Conservation (phyloP, 169 alveolate species). For the Cryptosporidium xiaoi region DNA sequence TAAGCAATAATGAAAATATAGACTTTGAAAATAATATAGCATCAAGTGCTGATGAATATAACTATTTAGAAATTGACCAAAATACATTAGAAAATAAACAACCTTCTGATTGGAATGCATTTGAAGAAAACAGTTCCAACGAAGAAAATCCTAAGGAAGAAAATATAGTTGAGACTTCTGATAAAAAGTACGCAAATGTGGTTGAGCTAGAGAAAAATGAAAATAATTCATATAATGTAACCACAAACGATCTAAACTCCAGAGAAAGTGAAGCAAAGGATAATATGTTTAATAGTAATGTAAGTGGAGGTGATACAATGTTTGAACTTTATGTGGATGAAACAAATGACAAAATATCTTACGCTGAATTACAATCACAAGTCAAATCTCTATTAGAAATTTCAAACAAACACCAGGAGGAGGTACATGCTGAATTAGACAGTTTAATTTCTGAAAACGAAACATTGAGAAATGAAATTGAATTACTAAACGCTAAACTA, state of each 20-base stretch:
- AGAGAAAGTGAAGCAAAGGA: too few relatives aligned
- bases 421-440: constrained; percentile 63
- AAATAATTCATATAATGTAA: neutral
- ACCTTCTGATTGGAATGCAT: neutral
- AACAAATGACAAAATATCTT: neutral
- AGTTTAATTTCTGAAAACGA: constrained; percentile 14
- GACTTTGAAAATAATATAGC: neutral
- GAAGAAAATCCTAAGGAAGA: neutral
- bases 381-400: constrained; percentile 29
- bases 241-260: too few relatives aligned
- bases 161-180: neutral
- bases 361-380: constrained; percentile 34
- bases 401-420: constrained; percentile 62
- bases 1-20: neutral
- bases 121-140: neutral
- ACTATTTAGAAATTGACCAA: neutral
- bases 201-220: neutral
- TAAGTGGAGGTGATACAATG: too few relatives aligned
- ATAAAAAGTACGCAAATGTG: neutral
- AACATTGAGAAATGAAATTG: constrained; percentile 23
- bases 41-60: constrained; percentile 10
- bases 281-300: too few relatives aligned
- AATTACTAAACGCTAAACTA: neutral
- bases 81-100: neutral
- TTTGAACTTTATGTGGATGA: too few relatives aligned